Percentiles rank a stretch among this genome's conserved stretches.
phyloP scores from a whole-genome alignment of 228 moss, liverwort and hornwort species.

The Sphagnum magellanicum region DNA sequence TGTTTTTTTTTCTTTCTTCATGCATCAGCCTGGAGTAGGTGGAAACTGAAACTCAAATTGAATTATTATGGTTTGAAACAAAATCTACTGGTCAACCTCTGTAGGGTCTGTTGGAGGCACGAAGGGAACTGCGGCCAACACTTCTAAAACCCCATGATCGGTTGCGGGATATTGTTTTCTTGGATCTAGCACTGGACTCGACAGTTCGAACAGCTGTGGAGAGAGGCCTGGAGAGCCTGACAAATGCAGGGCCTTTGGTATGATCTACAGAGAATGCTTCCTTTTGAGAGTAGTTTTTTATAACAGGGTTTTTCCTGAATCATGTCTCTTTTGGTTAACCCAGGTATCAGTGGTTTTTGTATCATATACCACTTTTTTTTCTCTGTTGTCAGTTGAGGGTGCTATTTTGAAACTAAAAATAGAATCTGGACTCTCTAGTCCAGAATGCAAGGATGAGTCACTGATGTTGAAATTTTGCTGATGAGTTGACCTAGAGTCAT shows the following conservation, averaged over 20 bases:
- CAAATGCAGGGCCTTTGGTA: constrained; percentile 56
- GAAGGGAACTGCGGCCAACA: constrained; percentile 70
- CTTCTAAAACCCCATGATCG: constrained; percentile 62
- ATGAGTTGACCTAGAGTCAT: too few species aligned
- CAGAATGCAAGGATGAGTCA: too few species aligned
- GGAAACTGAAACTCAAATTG: too few species aligned
- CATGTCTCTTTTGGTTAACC: background rate
- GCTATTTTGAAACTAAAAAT: too few species aligned
- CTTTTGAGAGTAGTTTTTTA: too few species aligned
- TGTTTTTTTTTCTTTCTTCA: background rate
- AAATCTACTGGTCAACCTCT: background rate
- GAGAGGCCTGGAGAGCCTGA: constrained; percentile 65
- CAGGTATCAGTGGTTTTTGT: background rate
- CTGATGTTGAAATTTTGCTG: too few species aligned
- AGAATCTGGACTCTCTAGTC: too few species aligned
- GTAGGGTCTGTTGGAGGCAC: constrained; percentile 80
- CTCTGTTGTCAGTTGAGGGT: too few species aligned
- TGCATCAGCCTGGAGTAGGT: background rate
- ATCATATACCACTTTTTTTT: too few species aligned
- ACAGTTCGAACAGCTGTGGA: constrained; percentile 92
- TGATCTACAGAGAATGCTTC: background rate
- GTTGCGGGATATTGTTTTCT: constrained; percentile 84
- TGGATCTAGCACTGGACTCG: constrained; percentile 91
- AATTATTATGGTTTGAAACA: too few species aligned
- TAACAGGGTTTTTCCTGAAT: background rate